Evolutionary conservation across 495 filamentous ascomycete genomes (phyloP).

Genomic region (Aspergillus hancockii): DNA sequence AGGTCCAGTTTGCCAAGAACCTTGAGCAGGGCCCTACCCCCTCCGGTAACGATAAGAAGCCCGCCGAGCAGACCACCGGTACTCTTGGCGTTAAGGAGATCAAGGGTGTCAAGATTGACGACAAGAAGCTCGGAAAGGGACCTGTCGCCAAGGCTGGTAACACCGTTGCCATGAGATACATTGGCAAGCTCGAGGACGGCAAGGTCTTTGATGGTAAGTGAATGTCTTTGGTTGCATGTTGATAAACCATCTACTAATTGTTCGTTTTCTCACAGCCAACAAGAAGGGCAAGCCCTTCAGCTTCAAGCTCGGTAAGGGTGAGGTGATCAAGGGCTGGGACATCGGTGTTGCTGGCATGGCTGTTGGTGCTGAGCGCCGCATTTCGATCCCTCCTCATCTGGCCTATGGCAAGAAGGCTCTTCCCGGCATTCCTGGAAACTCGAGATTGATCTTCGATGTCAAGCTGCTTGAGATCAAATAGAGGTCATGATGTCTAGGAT

Average conservation of each 20-base stretch:
- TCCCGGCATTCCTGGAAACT: slow-evolving; percentile 86
- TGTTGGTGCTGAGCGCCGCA: slow-evolving; percentile 86
- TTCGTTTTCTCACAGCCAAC: slow-evolving; percentile 62
- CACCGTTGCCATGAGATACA: slow-evolving; percentile 90
- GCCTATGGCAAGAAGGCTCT: slow-evolving; percentile 82
- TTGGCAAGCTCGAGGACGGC: slow-evolving; percentile 89
- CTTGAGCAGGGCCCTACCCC: slow-evolving; percentile 93
- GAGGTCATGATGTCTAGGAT: slow-evolving; percentile 11
- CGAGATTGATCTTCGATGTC: slow-evolving; percentile 88
- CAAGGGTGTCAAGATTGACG: slow-evolving; percentile 87
- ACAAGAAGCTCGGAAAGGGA: slow-evolving; percentile 88
- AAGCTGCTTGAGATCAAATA: slow-evolving; percentile 76
- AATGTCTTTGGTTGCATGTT: not conserved
- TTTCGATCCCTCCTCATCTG: slow-evolving; percentile 79
- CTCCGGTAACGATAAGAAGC: slow-evolving; percentile 48
- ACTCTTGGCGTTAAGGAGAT: slow-evolving; percentile 72
- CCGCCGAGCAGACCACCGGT: slow-evolving; percentile 53
- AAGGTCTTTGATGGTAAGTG: slow-evolving; percentile 89
- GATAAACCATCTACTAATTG: slow-evolving; percentile 5
- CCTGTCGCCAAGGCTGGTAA: slow-evolving; percentile 80
- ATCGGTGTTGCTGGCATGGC: slow-evolving; percentile 90
- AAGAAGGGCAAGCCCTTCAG: slow-evolving; percentile 96
- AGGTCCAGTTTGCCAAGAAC: slow-evolving; percentile 98
- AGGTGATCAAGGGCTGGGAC: slow-evolving; percentile 99
- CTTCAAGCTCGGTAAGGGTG: slow-evolving; percentile 89